Conservation (phyloP, 257 asterid species). For the Ilex asprella region DNA sequence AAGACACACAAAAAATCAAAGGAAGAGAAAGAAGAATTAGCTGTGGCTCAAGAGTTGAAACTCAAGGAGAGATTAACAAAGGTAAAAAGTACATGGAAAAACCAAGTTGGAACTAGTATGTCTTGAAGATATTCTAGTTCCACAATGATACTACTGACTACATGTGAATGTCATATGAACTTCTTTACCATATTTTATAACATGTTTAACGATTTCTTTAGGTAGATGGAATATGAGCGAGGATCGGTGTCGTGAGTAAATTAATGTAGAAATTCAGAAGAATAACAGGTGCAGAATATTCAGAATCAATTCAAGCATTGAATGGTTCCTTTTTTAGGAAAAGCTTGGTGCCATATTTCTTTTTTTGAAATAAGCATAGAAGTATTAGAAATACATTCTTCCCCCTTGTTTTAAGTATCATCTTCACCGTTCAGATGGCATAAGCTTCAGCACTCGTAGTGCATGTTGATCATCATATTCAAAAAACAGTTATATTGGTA, state of each 20-base stretch:
- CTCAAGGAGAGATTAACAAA: conserved; percentile 71
- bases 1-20: conserved; percentile 42
- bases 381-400: too few relatives aligned
- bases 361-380: too few relatives aligned
- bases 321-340: too few relatives aligned
- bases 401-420: too few relatives aligned
- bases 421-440: neutral
- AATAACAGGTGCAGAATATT: too few relatives aligned
- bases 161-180: neutral
- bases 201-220: too few relatives aligned
- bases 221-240: too few relatives aligned
- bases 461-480: neutral
- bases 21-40: conserved; percentile 62
- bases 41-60: conserved; percentile 46
- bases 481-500: neutral
- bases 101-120: neutral
- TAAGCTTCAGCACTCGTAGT: neutral
- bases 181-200: neutral
- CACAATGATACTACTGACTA: neutral
- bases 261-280: too few relatives aligned
- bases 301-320: too few relatives aligned
- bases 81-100: conserved; percentile 30
- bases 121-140: neutral
- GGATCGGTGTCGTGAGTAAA: too few relatives aligned
- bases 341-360: too few relatives aligned